Percentiles rank a stretch among this genome's conserved stretches.
Evolutionary conservation across 495 filamentous ascomycete genomes (phyloP).

Genomic region (Hypoxylon perforatum): DNA sequence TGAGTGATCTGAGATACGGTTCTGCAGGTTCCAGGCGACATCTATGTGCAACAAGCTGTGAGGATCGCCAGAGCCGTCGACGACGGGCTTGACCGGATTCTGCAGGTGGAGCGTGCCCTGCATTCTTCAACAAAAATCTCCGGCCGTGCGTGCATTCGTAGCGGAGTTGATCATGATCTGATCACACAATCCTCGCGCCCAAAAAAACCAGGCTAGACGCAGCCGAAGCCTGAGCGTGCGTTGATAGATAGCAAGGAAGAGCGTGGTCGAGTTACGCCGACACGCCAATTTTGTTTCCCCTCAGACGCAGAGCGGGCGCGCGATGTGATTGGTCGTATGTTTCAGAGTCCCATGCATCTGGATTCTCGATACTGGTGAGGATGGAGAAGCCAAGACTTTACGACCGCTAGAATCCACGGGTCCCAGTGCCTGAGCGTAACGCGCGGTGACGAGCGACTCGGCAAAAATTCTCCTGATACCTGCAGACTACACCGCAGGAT

Average conservation of each 20-base stretch:
- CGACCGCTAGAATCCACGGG: slow-evolving; percentile 11
- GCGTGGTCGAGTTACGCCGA: slow-evolving; percentile 21
- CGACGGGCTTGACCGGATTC: slow-evolving; percentile 11
- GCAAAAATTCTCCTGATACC: slow-evolving; percentile 25
- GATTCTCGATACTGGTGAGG: slow-evolving; percentile 22
- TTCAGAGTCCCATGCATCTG: slow-evolving; percentile 20
- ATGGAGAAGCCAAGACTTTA: slow-evolving; percentile 29
- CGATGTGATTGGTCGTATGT: slow-evolving; percentile 27
- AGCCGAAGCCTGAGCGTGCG: slow-evolving; percentile 29
- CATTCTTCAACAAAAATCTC: slow-evolving; percentile 34
- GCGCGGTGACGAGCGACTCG: slow-evolving; percentile 14
- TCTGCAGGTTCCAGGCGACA: slow-evolving; percentile 15
- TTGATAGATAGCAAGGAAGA: background rate
- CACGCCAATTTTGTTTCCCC: slow-evolving; percentile 23
- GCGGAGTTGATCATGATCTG: slow-evolving; percentile 38
- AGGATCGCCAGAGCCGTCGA: slow-evolving; percentile 7
- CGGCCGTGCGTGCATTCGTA: slow-evolving; percentile 35
- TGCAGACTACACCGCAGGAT: background rate
- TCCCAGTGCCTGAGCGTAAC: slow-evolving; percentile 30
- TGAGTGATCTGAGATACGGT: background rate
- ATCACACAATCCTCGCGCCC: slow-evolving; percentile 16
- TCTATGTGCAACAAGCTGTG: background rate
- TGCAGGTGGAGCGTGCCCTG: slow-evolving; percentile 15
- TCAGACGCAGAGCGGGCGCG: background rate
- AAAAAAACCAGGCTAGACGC: slow-evolving; percentile 16